A percentile compares a stretch with the other conserved stretches of the same genome.
These are phyloP conservation scores for Sophora flavescens DNA, from an alignment of 306 rosid genomes.

Conservation along the genomic window DNA sequence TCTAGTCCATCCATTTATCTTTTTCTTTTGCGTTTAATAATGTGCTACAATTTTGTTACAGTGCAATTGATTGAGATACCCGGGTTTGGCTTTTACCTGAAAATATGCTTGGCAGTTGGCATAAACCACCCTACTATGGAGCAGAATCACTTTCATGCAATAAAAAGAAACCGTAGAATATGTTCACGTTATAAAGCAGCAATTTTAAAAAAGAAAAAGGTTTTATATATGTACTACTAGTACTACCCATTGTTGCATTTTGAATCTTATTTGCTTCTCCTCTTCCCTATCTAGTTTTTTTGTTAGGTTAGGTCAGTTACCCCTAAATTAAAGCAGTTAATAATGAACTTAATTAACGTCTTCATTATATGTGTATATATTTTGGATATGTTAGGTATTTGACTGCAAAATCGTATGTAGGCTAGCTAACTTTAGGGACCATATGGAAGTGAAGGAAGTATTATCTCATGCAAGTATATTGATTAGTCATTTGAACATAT, in stretches of 20 bases:
- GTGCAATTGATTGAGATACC: constrained; percentile 2
- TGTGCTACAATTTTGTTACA: constrained; percentile 11
- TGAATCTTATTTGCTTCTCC: neutral
- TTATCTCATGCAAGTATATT: neutral
- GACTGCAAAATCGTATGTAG: neutral
- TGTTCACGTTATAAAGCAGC: constrained; percentile 17
- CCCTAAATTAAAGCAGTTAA: neutral
- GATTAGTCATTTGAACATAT: neutral
- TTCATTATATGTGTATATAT: neutral
- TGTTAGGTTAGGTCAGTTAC: neutral
- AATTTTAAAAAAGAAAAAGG: neutral
- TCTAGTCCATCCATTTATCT: neutral
- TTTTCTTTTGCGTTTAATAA: constrained; percentile 14
- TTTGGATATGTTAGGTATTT: neutral
- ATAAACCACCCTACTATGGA: constrained; percentile 10
- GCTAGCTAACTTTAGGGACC: constrained; percentile 1
- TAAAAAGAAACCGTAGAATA: constrained; percentile 8
- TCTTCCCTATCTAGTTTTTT: neutral
- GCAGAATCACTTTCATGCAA: constrained; percentile 14
- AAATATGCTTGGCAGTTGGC: constrained; percentile 34
- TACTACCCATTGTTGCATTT: neutral
- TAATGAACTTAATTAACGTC: neutral
- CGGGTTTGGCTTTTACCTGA: constrained; percentile 36
- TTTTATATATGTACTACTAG: neutral
- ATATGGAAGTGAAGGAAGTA: neutral